Evolutionary conservation across 2,329 filamentous ascomycete genomes (phyloP).

Genomic region (Hymenoscyphus infarciens): DNA sequence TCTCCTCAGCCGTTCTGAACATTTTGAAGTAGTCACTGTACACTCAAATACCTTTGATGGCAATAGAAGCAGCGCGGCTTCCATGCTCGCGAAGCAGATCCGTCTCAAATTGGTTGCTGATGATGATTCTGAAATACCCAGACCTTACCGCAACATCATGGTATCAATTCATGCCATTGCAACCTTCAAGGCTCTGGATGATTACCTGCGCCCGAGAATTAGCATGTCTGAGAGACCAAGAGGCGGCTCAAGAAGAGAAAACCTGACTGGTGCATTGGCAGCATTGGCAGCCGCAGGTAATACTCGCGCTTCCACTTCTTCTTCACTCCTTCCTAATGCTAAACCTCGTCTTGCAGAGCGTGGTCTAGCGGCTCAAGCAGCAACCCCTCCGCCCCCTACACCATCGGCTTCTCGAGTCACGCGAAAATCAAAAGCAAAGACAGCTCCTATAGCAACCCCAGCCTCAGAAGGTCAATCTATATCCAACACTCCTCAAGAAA

Average conservation of each 20-base stretch:
- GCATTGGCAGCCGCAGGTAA: slow-evolving; percentile 72
- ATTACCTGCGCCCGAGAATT: slow-evolving; percentile 90
- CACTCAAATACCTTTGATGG: slow-evolving; percentile 89
- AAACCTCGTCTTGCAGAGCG: slow-evolving; percentile 32
- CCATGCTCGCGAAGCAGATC: slow-evolving; percentile 95
- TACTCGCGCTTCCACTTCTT: slow-evolving; percentile 34
- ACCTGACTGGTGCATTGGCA: slow-evolving; percentile 66
- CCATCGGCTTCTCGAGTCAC: slow-evolving; percentile 35
- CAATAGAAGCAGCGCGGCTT: slow-evolving; percentile 84
- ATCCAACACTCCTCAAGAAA: slow-evolving; percentile 51
- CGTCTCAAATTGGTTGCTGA: slow-evolving; percentile 85
- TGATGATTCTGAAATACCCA: slow-evolving; percentile 85
- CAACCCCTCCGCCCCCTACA: slow-evolving; percentile 39
- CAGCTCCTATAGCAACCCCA: slow-evolving; percentile 41
- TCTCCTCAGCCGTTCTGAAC: slow-evolving; percentile 90
- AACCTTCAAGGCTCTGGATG: slow-evolving; percentile 93
- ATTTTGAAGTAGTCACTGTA: slow-evolving; percentile 96
- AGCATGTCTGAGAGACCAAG: slow-evolving; percentile 72
- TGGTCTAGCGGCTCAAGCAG: slow-evolving; percentile 25
- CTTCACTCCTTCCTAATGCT: slow-evolving; percentile 13
- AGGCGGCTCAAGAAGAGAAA: slow-evolving; percentile 54
- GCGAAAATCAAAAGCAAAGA: slow-evolving; percentile 43
- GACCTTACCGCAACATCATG: slow-evolving; percentile 88
- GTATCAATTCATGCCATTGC: slow-evolving; percentile 98
- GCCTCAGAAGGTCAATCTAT: slow-evolving; percentile 41